Evolutionary conservation across 2,329 filamentous ascomycete species (phyloP).

Genomic region (Zasmidium citrigriseum): DNA sequence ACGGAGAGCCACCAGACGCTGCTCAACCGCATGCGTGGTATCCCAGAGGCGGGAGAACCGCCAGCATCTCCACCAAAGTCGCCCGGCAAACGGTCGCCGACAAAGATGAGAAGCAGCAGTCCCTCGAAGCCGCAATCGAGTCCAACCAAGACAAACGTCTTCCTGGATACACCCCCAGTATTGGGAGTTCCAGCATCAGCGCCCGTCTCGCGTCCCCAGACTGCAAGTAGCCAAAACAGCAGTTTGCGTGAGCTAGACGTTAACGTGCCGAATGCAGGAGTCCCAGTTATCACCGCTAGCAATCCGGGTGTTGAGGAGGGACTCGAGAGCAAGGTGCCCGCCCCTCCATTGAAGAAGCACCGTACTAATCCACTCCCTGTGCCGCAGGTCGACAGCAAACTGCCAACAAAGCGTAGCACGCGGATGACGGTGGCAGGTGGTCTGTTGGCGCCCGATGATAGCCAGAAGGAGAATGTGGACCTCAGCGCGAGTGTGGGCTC

Average conservation of each 20-base stretch:
- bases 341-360: constrained; percentile 47
- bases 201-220: constrained; percentile 28
- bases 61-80: constrained; percentile 32
- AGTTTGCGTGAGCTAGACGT: constrained; percentile 51
- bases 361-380: constrained; percentile 35
- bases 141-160: constrained; percentile 35
- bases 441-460: constrained; percentile 26
- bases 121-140: constrained; percentile 30
- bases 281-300: constrained; percentile 20
- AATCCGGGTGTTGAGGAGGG: constrained; percentile 35
- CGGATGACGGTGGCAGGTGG: constrained; percentile 44
- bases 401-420: constrained; percentile 44
- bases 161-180: constrained; percentile 34
- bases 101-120: constrained; percentile 34
- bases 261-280: constrained; percentile 40
- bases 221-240: constrained; percentile 29
- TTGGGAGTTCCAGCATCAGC: constrained; percentile 25
- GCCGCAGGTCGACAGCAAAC: constrained; percentile 38
- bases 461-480: constrained; percentile 42
- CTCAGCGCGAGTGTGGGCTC: constrained; percentile 41
- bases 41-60: constrained; percentile 24
- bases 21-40: constrained; percentile 53
- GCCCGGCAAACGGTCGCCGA: constrained; percentile 35
- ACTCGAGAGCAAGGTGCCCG: constrained; percentile 26
- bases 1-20: constrained; percentile 66